Evolutionary conservation across 2,329 filamentous ascomycete genomes (phyloP).

Genomic region (Pseudocercospora fijiensis): DNA sequence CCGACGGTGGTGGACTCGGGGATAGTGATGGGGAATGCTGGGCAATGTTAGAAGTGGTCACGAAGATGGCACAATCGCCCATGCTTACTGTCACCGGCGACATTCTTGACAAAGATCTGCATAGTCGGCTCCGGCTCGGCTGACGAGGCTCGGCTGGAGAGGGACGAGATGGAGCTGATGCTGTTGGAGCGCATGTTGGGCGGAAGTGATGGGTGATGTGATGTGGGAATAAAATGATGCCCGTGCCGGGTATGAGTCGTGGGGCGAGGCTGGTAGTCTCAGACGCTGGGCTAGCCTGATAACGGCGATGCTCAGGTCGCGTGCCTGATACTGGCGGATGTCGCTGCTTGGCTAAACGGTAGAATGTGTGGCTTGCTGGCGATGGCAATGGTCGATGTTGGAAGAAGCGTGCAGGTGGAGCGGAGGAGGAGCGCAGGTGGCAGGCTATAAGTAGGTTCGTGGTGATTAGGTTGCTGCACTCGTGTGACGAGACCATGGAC

Average conservation of each 20-base stretch:
- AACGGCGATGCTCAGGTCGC: neutral
- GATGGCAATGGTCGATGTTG: neutral
- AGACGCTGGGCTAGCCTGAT: neutral
- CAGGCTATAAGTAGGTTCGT: neutral
- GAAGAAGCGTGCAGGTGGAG: neutral
- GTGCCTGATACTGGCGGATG: neutral
- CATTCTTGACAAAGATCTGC: conserved; percentile 62
- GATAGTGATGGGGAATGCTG: conserved; percentile 59
- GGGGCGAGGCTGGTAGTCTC: neutral
- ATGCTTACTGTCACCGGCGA: conserved; percentile 57
- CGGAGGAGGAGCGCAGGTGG: neutral
- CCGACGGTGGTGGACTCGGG: conserved; percentile 55
- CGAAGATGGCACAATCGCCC: conserved; percentile 12
- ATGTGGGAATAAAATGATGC: neutral
- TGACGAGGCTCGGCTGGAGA: conserved; percentile 38
- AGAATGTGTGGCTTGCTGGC: neutral
- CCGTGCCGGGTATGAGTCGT: neutral
- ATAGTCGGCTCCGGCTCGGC: conserved; percentile 53
- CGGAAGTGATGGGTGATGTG: neutral
- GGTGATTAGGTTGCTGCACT: neutral
- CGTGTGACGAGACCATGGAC: neutral
- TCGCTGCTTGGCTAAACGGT: neutral
- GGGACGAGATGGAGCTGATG: conserved; percentile 42
- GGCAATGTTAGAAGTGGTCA: conserved; percentile 27
- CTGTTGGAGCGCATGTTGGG: conserved; percentile 45